These are phyloP conservation scores for Cladosporium halotolerans DNA, from an alignment of 2,329 filamentous ascomycete species.

Conservation along the genomic window DNA sequence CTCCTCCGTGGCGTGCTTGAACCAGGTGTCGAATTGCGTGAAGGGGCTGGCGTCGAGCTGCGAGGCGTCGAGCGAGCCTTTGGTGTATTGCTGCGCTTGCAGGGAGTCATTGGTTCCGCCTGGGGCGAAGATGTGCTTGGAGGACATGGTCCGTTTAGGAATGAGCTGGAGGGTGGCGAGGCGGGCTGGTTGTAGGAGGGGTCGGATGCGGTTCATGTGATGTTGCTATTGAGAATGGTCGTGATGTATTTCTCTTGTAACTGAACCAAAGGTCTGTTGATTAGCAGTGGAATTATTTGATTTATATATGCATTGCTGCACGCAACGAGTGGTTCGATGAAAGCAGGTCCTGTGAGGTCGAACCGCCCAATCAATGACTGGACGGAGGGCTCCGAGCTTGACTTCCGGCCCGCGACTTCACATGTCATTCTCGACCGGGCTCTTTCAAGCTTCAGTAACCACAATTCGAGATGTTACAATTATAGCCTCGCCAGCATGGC, in stretches of 20 bases:
- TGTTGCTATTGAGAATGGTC: neutral
- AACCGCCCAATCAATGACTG: neutral
- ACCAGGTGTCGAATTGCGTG: constrained; percentile 86
- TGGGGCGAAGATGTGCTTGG: constrained; percentile 54
- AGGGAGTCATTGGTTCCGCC: constrained; percentile 51
- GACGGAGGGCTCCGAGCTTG: neutral
- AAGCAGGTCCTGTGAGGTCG: too few species aligned
- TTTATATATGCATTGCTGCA: too few species aligned
- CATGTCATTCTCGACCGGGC: neutral
- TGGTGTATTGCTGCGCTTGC: constrained; percentile 72
- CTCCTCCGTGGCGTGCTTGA: constrained; percentile 60
- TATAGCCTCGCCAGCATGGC: constrained; percentile 18
- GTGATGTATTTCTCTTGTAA: neutral
- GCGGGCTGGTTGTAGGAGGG: neutral
- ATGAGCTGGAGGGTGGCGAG: neutral
- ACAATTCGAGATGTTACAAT: neutral
- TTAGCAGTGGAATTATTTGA: too few species aligned
- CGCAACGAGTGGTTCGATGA: too few species aligned
- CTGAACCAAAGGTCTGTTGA: too few species aligned
- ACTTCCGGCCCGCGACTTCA: neutral
- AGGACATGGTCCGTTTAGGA: constrained; percentile 19
- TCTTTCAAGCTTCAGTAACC: neutral
- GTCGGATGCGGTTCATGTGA: constrained; percentile 3
- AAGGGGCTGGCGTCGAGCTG: constrained; percentile 64
- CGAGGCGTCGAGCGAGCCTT: constrained; percentile 53